Evolutionary conservation across 2,329 filamentous ascomycete species (phyloP), one percentile per base, ranked within the genome.

Genomic region (Chrysosphaeria jannelii): DNA sequence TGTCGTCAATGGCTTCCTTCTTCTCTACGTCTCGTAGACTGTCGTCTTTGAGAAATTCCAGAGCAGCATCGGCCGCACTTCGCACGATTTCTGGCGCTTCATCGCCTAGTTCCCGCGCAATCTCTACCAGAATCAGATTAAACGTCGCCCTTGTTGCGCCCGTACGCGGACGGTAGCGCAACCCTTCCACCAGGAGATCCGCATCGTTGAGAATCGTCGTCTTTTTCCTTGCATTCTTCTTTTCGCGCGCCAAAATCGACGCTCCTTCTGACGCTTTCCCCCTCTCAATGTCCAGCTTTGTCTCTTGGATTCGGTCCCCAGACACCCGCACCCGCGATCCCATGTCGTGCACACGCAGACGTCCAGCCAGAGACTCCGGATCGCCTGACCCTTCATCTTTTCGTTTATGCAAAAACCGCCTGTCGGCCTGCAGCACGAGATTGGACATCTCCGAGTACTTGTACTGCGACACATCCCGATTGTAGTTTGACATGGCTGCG

Each of bases 371-470:
- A 27, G 88, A 97, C 50, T 97, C 85, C 24, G 85, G 88, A 43
- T 97, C 85, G 37, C 85, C 85, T 24, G 81, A 93, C 32, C 76
- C 68, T 51, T 97, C 88, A 47, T 97, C 81, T 36, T 68, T 78
- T 38, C 78, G 67, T 43, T 85, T 67, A 32, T 76, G 76, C 37
- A 89, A 70, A 43, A 97, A 93, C 37, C 85, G 70, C 50, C 79
- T 70, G 54, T 97, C 85, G 52, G 78, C 79, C 72, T 97, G 85
- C 63, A 97, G 75, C 43, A 97, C 85, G 76, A 97, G 70, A 65
- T 97, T 97, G 52, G 85, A 97, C 85, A 97, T 93, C 46, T 75
- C 78, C 65, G 78, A 78, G 62, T 91, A 90, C 50, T 91, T 91
- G 61, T 89, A 91, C 50, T 90, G 79, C 47, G 76, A 79, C 39